These are phyloP conservation scores for Brassica cretica DNA, from an alignment of 345 rosid species.

Conservation along the genomic window DNA sequence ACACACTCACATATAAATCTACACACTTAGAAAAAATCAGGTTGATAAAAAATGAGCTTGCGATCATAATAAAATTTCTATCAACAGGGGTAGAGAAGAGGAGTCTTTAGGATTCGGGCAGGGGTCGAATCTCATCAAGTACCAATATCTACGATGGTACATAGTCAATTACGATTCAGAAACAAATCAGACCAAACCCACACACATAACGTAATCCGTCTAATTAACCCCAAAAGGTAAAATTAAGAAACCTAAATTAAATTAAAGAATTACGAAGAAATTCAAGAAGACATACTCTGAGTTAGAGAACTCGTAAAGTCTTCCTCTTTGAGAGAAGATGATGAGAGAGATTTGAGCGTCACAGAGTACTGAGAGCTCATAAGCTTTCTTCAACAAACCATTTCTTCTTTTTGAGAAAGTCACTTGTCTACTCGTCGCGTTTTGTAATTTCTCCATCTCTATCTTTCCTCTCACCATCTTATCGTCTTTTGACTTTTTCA, in stretches of 20 bases:
- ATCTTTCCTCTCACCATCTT: conserved; percentile 42
- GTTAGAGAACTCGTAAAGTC: conserved; percentile 37
- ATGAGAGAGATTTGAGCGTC: conserved; percentile 41
- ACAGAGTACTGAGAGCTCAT: conserved; percentile 39
- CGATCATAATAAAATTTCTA: not conserved
- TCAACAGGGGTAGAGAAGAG: not conserved
- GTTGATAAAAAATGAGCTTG: not conserved
- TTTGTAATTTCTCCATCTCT: conserved; percentile 42
- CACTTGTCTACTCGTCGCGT: conserved; percentile 39
- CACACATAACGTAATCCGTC: conserved; percentile 7
- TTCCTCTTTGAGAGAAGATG: conserved; percentile 40
- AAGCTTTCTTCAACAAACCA: conserved; percentile 43
- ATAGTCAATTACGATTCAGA: conserved; percentile 24
- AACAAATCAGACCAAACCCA: conserved; percentile 25
- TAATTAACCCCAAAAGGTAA: conserved; percentile 5
- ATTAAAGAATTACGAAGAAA: not conserved
- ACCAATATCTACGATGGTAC: conserved; percentile 9
- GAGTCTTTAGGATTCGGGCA: conserved; percentile 21
- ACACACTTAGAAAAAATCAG: conserved; percentile 13
- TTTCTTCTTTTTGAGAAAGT: conserved; percentile 40
- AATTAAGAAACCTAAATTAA: not conserved
- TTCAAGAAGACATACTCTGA: conserved; percentile 24
- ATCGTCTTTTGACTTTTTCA: conserved; percentile 13
- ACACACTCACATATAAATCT: not conserved
- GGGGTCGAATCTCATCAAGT: conserved; percentile 29